Evolutionary conservation across 1,139 yeast genomes (phyloP).

Genomic region (Lodderomyces orthopsilosis): DNA sequence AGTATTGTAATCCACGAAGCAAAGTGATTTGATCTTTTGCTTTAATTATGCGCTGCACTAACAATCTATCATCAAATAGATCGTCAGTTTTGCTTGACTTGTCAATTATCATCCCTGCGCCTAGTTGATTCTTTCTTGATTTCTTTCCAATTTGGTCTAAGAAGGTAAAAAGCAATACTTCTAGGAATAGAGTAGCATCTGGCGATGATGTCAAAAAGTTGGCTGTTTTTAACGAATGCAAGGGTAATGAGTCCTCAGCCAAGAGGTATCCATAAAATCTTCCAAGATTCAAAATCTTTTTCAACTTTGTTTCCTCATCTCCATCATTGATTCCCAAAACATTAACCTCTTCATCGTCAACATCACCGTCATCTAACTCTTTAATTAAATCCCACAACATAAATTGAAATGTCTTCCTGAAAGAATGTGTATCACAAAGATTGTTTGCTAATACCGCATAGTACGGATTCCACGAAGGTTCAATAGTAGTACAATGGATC

Average conservation of each 20-base stretch:
- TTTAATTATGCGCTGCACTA: slow-evolving; percentile 55
- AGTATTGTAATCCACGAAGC: slow-evolving; percentile 71
- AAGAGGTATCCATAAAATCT: slow-evolving; percentile 74
- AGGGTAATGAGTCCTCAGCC: slow-evolving; percentile 67
- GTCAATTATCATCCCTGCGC: slow-evolving; percentile 34
- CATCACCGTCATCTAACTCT: slow-evolving; percentile 54
- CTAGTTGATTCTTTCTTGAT: slow-evolving; percentile 53
- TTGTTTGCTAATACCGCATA: slow-evolving; percentile 80
- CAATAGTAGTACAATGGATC: slow-evolving; percentile 82
- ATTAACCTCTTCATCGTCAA: slow-evolving; percentile 28
- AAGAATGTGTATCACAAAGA: slow-evolving; percentile 64
- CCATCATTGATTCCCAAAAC: slow-evolving; percentile 36
- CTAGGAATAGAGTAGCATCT: slow-evolving; percentile 69
- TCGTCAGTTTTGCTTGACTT: slow-evolving; percentile 33
- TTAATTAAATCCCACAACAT: slow-evolving; percentile 85
- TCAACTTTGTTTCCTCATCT: slow-evolving; percentile 48
- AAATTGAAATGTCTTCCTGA: slow-evolving; percentile 84
- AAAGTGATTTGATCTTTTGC: slow-evolving; percentile 63
- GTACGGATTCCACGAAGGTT: slow-evolving; percentile 85
- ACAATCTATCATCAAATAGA: slow-evolving; percentile 51
- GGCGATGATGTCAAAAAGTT: slow-evolving; percentile 71
- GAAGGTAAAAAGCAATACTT: slow-evolving; percentile 66
- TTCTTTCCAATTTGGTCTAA: slow-evolving; percentile 65
- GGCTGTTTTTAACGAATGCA: slow-evolving; percentile 69
- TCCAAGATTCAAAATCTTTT: slow-evolving; percentile 68